These are phyloP conservation scores for Pichia insulana DNA, from an alignment of 805 yeast species.

Conservation along the genomic window DNA sequence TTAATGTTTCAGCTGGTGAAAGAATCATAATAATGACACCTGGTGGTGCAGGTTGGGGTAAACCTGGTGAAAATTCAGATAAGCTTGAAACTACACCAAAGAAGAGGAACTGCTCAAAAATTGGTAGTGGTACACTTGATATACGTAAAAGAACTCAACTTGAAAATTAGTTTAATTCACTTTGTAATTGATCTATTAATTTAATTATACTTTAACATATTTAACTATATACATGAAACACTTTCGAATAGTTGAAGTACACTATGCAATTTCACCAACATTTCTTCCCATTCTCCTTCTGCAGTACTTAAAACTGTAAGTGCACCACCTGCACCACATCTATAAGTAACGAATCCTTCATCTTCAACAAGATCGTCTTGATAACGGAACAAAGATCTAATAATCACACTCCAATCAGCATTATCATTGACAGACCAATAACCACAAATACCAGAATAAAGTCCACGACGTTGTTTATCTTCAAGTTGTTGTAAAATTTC, in stretches of 20 bases:
- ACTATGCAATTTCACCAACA: constrained; percentile 71
- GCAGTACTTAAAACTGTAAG: constrained; percentile 78
- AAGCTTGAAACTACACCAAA: neutral
- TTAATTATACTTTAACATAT: too few species aligned
- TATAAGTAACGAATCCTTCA: constrained; percentile 40
- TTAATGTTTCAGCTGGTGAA: constrained; percentile 52
- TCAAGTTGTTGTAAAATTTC: constrained; percentile 65
- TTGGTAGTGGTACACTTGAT: constrained; percentile 27
- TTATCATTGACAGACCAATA: constrained; percentile 84
- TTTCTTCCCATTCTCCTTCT: constrained; percentile 89
- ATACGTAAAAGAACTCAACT: constrained; percentile 25
- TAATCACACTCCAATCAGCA: constrained; percentile 95
- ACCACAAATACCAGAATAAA: constrained; percentile 92
- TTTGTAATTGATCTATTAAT: too few species aligned
- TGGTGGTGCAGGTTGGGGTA: constrained; percentile 82
- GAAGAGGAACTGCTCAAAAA: constrained; percentile 10
- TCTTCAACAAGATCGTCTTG: constrained; percentile 31
- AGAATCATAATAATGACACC: constrained; percentile 63
- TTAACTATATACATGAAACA: neutral
- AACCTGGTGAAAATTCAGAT: constrained; percentile 6
- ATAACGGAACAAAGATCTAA: constrained; percentile 72
- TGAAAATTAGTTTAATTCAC: constrained; percentile 19
- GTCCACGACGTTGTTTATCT: constrained; percentile 54
- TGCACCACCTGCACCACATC: constrained; percentile 98
- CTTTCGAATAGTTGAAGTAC: constrained; percentile 61